Evolutionary conservation across 2,329 filamentous ascomycete species (phyloP).

Genomic region (Fonsecaea nubica): DNA sequence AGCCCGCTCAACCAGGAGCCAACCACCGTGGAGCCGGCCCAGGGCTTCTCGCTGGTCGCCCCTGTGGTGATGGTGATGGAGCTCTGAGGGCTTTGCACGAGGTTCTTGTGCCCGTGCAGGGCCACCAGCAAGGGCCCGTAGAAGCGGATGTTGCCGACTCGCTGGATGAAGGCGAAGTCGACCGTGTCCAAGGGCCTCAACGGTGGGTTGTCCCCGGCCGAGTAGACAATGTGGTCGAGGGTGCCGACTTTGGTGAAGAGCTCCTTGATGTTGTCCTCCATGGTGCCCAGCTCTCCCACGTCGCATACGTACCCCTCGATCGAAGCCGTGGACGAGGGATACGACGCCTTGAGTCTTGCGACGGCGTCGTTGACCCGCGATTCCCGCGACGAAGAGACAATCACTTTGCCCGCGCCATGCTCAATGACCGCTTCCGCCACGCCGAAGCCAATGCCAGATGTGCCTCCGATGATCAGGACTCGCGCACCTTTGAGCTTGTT

Average conservation of each 20-base stretch:
- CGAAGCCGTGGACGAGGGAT: slow-evolving; percentile 22
- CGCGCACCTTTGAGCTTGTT: slow-evolving; percentile 42
- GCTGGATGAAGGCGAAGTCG: slow-evolving; percentile 48
- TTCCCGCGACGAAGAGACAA: slow-evolving; percentile 63
- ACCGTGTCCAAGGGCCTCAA: slow-evolving; percentile 50
- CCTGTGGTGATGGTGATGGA: slow-evolving; percentile 65
- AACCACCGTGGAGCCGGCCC: slow-evolving; percentile 55
- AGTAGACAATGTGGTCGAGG: slow-evolving; percentile 64
- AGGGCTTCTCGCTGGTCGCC: slow-evolving; percentile 57
- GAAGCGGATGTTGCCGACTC: slow-evolving; percentile 57
- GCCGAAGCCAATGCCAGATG: slow-evolving; percentile 66
- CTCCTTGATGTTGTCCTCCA: slow-evolving; percentile 15
- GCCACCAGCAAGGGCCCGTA: slow-evolving; percentile 59
- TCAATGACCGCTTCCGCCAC: slow-evolving; percentile 66
- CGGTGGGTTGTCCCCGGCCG: slow-evolving; percentile 58
- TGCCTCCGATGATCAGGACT: slow-evolving; percentile 66
- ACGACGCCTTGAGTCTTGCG: slow-evolving; percentile 19
- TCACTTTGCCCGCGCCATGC: slow-evolving; percentile 58
- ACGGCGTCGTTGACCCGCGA: slow-evolving; percentile 57
- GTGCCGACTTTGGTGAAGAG: slow-evolving; percentile 37
- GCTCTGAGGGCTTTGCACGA: slow-evolving; percentile 50
- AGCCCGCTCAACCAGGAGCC: slow-evolving; percentile 57
- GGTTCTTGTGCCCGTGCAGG: slow-evolving; percentile 51
- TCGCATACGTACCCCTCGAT: slow-evolving; percentile 57
- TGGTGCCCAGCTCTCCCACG: slow-evolving; percentile 44